Percentiles rank a stretch among this genome's conserved stretches.
Conservation (phyloP, 345 rosid species). For the Acer saccharum region DNA sequence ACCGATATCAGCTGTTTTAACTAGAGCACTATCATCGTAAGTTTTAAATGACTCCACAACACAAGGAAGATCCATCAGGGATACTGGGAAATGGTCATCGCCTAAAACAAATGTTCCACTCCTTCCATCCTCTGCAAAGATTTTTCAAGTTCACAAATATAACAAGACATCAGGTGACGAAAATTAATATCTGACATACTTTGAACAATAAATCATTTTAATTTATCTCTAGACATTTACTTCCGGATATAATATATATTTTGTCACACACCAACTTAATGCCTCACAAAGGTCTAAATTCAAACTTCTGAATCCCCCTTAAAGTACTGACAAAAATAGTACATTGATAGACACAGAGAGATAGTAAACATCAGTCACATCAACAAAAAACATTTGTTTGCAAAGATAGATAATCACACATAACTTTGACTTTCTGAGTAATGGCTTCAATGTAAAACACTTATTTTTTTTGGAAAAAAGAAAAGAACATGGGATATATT, state of each 20-base stretch:
- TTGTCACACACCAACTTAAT: background rate
- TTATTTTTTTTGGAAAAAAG: background rate
- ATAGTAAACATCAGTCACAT: background rate
- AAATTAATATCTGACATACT: background rate
- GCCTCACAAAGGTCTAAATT: background rate
- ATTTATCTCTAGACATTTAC: background rate
- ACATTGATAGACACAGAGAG: background rate
- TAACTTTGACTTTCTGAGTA: background rate
- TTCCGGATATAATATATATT: background rate
- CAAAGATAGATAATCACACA: background rate
- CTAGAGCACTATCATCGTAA: constrained; percentile 81
- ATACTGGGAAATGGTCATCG: constrained; percentile 69
- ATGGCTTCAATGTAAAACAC: background rate
- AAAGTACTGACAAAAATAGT: background rate
- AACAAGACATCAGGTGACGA: background rate
- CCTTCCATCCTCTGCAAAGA: constrained; percentile 82
- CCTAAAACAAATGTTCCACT: constrained; percentile 81
- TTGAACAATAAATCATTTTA: background rate
- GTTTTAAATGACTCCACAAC: constrained; percentile 95
- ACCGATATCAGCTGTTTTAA: constrained; percentile 92
- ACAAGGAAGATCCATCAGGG: constrained; percentile 87
- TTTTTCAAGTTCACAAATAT: background rate
- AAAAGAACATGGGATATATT: background rate
- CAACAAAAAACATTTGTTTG: background rate
- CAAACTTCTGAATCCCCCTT: background rate